Base-by-base conservation (phyloP, 2,329 filamentous ascomycete species). In the Colletotrichum truncatum region DNA sequence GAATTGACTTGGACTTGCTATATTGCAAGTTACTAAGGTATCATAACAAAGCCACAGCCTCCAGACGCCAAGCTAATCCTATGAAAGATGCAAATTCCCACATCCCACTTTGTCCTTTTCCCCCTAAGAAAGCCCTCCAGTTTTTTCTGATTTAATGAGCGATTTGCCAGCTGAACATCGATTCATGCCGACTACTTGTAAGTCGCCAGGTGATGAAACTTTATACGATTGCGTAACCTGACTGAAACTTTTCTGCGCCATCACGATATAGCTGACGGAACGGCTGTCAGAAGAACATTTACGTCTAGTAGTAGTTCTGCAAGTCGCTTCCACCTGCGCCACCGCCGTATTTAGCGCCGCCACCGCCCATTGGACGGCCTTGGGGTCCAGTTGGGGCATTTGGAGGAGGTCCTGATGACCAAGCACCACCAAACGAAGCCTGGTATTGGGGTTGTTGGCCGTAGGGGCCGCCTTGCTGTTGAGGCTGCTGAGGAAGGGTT, bases 271-370 rank as follows among this genome's bases (percentile, higher is more conserved):
- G 25, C 39, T 25, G 18, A 10, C 3, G 2, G 2, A 1, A 43
- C 25, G 18, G 18, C 39, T 9, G 1, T 43, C 39, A 25, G 21
- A 18, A 2, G 18, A 36, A 16, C n/a, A 4, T 12, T 39, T 34
- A 11, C 34, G 34, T 43, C 52, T 65, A 82, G 66, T 82, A 82
- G 65, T 79, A 79, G 49, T 74, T 81, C 68, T 81, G 78, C 52
- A 82, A 55, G 55, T 82, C 80, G 30, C 74, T 65, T 0, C 73
- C 73, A 14, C 71, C 64, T 56, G n/a, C n/a, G 8, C 49, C 67
- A 45, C 59, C 61, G 10, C 70, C 49, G 34, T 59, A 45, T 48
- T 65, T 70, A 57, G 4, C 14, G 12, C 74, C 73, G 28, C 71
- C 55, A 4, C 61, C 60, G 36, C 60, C 60, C 64, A 69, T 66